Evolutionary conservation across 805 yeast species (phyloP), one percentile per base, ranked within the genome.

Genomic region (Sugiyamaella qingdaonensis): DNA sequence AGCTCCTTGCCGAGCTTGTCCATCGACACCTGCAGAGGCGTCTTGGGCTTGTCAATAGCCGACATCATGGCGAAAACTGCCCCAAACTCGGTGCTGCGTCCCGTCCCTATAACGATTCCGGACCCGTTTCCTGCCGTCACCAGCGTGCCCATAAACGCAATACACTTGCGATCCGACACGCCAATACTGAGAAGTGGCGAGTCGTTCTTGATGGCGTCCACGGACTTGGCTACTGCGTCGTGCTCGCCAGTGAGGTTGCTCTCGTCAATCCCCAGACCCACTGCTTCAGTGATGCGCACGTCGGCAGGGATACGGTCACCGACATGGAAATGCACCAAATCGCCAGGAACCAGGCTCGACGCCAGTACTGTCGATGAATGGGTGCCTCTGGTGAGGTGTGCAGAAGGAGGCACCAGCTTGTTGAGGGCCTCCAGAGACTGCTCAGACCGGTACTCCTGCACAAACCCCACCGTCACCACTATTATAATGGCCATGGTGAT

Each of bases 291-390:
- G 52, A 94, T 75, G 64, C 99, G 80, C 29, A 94, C 72, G 69
- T 94, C 99, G 0, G 99, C 99, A 1, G 99, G 99, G 52, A 94
- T 85, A 60, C 97, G 78, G 70, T 94, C 99, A 60, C 99, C 99
- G 50, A 90, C 91, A 43, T 84, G 70, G 62, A 94, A 88, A 61
- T 84, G 86, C 37, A 94, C 95, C 63, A 94, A 71, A 68, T 94
- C 99, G 55, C 99, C 99, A 4, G 99, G 98, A 19, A 94, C 99
- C 55, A 94, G 78, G 42, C 80, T 79, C 0, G 91, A 79, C 0
- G 99, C 99, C 57, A 92, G 73, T 5, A 88, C 89, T n/a, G 86
- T 82, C 49, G 86, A 84, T 9, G 88, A 81, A 55, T 81, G 78
- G 10, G 90, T 91, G 62, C 81, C 84, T 69, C 99, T 79, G 10